These are phyloP conservation scores for Periconia digitata DNA, from an alignment of 2,329 filamentous ascomycete species.

Conservation along the genomic window DNA sequence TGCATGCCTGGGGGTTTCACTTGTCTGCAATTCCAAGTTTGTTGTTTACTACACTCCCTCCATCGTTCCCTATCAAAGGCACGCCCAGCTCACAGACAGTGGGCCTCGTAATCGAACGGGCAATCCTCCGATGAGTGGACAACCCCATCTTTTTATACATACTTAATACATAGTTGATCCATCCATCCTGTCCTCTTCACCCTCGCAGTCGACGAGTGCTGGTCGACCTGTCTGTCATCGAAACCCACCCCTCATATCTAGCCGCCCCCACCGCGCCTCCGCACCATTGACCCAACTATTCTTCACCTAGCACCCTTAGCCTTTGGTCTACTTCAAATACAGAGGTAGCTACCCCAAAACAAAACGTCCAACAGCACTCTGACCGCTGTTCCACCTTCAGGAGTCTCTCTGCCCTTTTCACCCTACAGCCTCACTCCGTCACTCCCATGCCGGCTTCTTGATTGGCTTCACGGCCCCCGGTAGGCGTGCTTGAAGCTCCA, in stretches of 20 bases:
- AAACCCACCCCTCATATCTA: too few relatives aligned
- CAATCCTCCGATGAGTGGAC: not conserved
- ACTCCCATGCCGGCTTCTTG: not conserved
- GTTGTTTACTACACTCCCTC: conserved; percentile 26
- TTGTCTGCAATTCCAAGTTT: conserved; percentile 38
- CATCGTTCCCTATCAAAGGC: conserved; percentile 9
- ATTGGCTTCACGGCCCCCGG: not conserved
- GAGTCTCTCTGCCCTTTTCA: not conserved
- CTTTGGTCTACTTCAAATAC: too few relatives aligned
- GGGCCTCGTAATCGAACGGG: conserved; percentile 4
- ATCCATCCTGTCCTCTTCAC: not conserved
- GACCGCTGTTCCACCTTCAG: not conserved
- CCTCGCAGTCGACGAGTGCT: too few relatives aligned
- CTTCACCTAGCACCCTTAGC: too few relatives aligned
- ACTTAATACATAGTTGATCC: too few relatives aligned
- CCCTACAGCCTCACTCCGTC: not conserved
- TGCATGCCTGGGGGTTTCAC: conserved; percentile 31
- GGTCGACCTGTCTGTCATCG: too few relatives aligned
- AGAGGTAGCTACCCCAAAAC: not conserved
- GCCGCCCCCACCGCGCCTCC: not conserved
- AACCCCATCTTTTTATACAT: not conserved
- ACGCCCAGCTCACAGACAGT: not conserved
- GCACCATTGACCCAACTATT: not conserved
- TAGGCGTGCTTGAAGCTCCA: not conserved
- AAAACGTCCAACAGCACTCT: not conserved